These are phyloP conservation scores for Calonectria pseudoreteaudii DNA, from an alignment of 2,329 filamentous ascomycete genomes.

Conservation along the genomic window DNA sequence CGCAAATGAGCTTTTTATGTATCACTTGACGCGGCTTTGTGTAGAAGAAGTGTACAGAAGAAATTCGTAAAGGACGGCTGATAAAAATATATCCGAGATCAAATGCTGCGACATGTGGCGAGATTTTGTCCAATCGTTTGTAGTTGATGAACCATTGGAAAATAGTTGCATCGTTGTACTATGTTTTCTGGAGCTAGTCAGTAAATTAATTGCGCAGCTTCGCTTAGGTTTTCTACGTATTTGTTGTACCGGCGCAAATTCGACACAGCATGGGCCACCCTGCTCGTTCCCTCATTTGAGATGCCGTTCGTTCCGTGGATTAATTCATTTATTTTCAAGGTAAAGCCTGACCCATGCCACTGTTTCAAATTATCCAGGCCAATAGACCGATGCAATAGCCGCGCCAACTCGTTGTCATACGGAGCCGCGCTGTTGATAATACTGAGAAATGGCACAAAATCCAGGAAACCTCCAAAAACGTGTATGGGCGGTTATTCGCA, in stretches of 20 bases:
- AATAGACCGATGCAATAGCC: not conserved
- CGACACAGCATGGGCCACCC: not conserved
- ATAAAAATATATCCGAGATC: too few species aligned
- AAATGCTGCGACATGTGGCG: too few species aligned
- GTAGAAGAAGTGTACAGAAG: too few species aligned
- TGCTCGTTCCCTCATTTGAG: not conserved
- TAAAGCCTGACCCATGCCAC: not conserved
- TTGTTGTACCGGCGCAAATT: not conserved
- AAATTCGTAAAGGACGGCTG: too few species aligned
- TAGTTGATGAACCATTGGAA: not conserved
- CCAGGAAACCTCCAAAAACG: not conserved
- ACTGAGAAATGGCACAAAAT: not conserved
- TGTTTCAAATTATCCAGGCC: not conserved
- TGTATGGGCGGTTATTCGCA: not conserved
- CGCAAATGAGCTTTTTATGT: not conserved
- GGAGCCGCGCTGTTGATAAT: not conserved
- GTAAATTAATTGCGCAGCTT: not conserved
- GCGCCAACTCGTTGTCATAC: not conserved
- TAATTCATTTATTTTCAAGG: not conserved
- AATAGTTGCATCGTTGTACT: not conserved
- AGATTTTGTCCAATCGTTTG: not conserved
- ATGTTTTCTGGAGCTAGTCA: not conserved
- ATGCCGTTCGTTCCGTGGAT: not conserved
- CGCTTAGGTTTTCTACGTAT: not conserved
- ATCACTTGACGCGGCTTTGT: too few species aligned